A percentile compares a stretch with the other conserved stretches of the same genome.
Conservation (phyloP, 495 filamentous ascomycete genomes). For the Talaromyces proteolyticus region DNA sequence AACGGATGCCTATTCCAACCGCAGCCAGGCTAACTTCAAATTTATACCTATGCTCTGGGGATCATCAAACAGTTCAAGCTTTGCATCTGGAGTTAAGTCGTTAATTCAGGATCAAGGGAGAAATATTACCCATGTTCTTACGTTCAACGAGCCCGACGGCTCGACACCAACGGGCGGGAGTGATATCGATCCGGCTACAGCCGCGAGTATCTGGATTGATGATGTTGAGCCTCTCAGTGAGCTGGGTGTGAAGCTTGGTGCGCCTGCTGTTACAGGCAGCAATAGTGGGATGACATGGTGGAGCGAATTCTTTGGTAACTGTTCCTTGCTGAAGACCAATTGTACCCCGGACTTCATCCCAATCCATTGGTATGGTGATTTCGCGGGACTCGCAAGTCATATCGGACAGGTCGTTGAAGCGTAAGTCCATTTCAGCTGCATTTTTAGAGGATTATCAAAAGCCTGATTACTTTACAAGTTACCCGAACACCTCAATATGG, state of each 20-base stretch:
- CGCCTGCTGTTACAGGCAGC: slow-evolving; percentile 53
- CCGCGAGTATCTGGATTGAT: slow-evolving; percentile 59
- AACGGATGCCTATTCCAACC: slow-evolving; percentile 36
- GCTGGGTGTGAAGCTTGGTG: slow-evolving; percentile 47
- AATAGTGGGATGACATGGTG: slow-evolving; percentile 57
- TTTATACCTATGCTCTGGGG: slow-evolving; percentile 77
- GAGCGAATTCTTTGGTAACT: slow-evolving; percentile 45
- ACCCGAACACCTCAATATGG: slow-evolving; percentile 45
- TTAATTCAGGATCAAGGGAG: neutral
- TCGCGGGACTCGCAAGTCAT: slow-evolving; percentile 66
- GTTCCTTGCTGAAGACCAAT: slow-evolving; percentile 33
- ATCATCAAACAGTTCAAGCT: slow-evolving; percentile 4
- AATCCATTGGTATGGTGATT: slow-evolving; percentile 74
- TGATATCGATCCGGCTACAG: slow-evolving; percentile 44
- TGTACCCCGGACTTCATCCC: slow-evolving; percentile 70
- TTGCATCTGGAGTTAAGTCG: slow-evolving; percentile 28
- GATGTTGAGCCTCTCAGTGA: slow-evolving; percentile 60
- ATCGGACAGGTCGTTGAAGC: slow-evolving; percentile 53
- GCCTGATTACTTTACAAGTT: neutral
- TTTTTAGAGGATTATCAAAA: neutral
- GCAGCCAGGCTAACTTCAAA: slow-evolving; percentile 49
- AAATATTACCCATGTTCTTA: slow-evolving; percentile 60
- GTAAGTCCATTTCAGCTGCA: slow-evolving; percentile 50
- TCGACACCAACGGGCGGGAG: slow-evolving; percentile 47
- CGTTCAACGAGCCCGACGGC: slow-evolving; percentile 73